phyloP scores from a whole-genome alignment of 805 yeast genomes.

The Ascoidea asiatica region DNA sequence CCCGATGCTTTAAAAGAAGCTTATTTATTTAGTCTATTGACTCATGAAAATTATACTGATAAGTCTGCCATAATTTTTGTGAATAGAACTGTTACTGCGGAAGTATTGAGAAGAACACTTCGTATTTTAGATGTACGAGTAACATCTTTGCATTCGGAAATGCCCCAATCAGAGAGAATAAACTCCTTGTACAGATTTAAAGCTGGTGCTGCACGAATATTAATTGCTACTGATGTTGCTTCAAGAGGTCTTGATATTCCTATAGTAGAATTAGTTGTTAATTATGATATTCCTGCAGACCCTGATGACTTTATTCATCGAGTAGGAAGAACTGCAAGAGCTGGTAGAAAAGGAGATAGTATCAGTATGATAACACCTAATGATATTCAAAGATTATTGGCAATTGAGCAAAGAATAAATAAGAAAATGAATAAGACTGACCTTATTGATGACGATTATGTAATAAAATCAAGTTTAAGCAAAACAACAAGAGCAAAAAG shows the following conservation, averaged over 20 bases:
- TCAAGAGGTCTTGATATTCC: conserved; percentile 97
- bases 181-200: conserved; percentile 85
- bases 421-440: conserved; percentile 69
- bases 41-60: conserved; percentile 45
- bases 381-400: conserved; percentile 68
- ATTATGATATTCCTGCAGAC: conserved; percentile 90
- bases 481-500: conserved; percentile 72
- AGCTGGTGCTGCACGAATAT: conserved; percentile 86
- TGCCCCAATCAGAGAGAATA: conserved; percentile 87
- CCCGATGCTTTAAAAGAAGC: conserved; percentile 77
- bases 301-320: conserved; percentile 94
- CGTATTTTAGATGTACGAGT: conserved; percentile 64
- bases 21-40: conserved; percentile 56
- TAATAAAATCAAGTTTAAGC: conserved; percentile 60
- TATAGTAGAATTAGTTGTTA: conserved; percentile 75
- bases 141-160: conserved; percentile 84
- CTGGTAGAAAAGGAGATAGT: conserved; percentile 81
- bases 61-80: conserved; percentile 79
- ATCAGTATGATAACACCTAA: conserved; percentile 74
- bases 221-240: conserved; percentile 95
- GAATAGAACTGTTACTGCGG: conserved; percentile 84
- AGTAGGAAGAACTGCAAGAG: conserved; percentile 98
- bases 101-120: conserved; percentile 66
- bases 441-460: conserved; percentile 58
- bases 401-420: conserved; percentile 77